Evolutionary conservation across 371 early-diverging fungal species (phyloP).

Genomic region (Mortierella polycephala): DNA sequence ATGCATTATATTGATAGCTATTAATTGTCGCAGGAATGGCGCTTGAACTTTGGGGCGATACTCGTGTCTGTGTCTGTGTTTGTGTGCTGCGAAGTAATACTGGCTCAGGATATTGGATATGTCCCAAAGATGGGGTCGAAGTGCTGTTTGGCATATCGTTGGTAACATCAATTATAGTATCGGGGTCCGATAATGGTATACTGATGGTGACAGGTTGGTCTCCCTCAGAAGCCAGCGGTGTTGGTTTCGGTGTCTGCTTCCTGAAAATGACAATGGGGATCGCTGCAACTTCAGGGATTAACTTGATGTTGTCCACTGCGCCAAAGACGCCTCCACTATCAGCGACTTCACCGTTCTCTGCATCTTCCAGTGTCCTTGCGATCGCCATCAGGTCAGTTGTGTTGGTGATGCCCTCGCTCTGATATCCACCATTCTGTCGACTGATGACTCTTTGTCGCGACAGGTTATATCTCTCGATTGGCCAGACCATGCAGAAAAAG

Average conservation of each 20-base stretch:
- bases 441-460: slow-evolving; percentile 38
- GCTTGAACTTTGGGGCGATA: neutral
- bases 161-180: slow-evolving; percentile 8
- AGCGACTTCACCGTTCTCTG: slow-evolving; percentile 7
- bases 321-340: slow-evolving; percentile 15
- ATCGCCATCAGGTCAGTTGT: slow-evolving; percentile 32
- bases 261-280: slow-evolving; percentile 44
- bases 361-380: slow-evolving; percentile 14
- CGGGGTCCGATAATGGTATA: neutral
- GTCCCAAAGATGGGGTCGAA: neutral
- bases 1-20: too few relatives aligned
- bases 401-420: slow-evolving; percentile 36
- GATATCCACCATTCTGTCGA: slow-evolving; percentile 50
- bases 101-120: too few relatives aligned
- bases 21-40: neutral
- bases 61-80: neutral
- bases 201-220: neutral
- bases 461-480: slow-evolving; percentile 31
- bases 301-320: slow-evolving; percentile 12
- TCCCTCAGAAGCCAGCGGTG: neutral
- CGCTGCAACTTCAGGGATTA: slow-evolving; percentile 35
- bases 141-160: slow-evolving; percentile 16
- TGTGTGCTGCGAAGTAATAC: too few relatives aligned
- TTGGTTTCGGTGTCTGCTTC: slow-evolving; percentile 9
- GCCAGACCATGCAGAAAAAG: slow-evolving; percentile 34